Base-by-base conservation (phyloP, 2,329 filamentous ascomycete species). In the Fusarium palustre region DNA sequence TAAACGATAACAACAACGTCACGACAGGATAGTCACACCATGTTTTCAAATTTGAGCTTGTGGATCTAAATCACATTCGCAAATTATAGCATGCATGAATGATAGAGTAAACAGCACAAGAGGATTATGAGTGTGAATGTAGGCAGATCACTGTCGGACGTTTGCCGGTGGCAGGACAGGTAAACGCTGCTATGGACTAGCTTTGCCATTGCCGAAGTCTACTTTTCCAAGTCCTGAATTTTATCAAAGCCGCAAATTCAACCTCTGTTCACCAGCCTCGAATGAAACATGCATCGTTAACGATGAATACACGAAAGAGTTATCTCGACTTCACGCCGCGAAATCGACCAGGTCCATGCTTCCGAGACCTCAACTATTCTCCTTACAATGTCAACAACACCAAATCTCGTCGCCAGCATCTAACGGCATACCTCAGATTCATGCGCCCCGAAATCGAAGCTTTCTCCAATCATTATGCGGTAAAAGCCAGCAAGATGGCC, bases 271-370 rank as follows among this genome's bases (percentile, higher is more conserved):
- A 39, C 7, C 6, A 12, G 7, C 36, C 1, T 39, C n/a, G 4
- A 3, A 15, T 39, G 5, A 0, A 38, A 7, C 36, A 22, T 20
- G 36, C 6, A 22, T n/a, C 7, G 13, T 36, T 13, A 11, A 34
- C 3, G 16, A 49, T 49, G 46, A 18, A n/a, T 3, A 6, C 6
- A 18, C 4, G 3, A 9, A 64, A 34, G 2, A 9, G 30, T n/a
- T 48, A 64, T 18, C 38, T 57, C 8, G 60, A 64, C 12, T 50
- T 43, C 11, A 30, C 47, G 7, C 24, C 59, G 3, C 30, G 12
- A 4, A 11, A 11, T 7, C 12, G 15, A 22, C 30, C 59, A 6
- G 59, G 28, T 2, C 20, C 13, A 9, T 30, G 22, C 4, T 64
- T 31, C 22, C 2, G 28, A 1, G 43, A 46, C 18, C 36, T 34